Conservation (phyloP, 179 eudicot species). For the Beta corolliflora region DNA sequence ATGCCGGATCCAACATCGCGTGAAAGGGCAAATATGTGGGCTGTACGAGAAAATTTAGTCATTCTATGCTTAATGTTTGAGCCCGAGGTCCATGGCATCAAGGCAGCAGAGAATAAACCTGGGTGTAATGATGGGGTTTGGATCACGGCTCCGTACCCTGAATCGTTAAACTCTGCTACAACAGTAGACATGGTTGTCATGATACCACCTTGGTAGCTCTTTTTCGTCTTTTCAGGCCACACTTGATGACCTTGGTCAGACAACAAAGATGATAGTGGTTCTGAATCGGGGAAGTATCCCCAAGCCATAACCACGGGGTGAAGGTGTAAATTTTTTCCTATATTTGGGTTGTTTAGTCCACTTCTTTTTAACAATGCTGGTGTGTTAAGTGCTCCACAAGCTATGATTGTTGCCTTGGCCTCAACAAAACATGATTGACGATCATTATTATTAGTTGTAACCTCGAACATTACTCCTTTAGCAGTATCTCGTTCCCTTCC, state of each 20-base stretch:
- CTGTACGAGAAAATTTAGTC: constrained; percentile 62
- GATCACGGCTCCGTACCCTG: constrained; percentile 53
- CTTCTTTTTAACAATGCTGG: constrained; percentile 50
- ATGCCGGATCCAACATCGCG: constrained; percentile 58
- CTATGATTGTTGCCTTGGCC: constrained; percentile 52
- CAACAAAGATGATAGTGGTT: neutral
- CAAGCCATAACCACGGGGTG: constrained; percentile 72
- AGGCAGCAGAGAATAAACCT: constrained; percentile 53
- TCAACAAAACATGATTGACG: constrained; percentile 41
- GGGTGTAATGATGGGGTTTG: constrained; percentile 78
- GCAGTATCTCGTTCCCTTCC: constrained; percentile 27
- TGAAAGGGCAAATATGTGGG: constrained; percentile 59
- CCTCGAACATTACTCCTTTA: constrained; percentile 45
- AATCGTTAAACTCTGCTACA: constrained; percentile 29
- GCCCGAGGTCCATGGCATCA: constrained; percentile 68
- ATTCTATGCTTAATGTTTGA: constrained; percentile 46
- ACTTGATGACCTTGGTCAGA: neutral
- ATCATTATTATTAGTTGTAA: neutral
- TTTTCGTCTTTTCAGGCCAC: constrained; percentile 48
- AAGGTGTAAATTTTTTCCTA: constrained; percentile 56
- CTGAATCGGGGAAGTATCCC: constrained; percentile 61
- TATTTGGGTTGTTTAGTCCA: constrained; percentile 53
- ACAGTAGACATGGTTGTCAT: constrained; percentile 65
- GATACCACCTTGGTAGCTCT: constrained; percentile 70
- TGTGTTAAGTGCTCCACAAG: constrained; percentile 63